Conservation (phyloP, 2,329 filamentous ascomycete genomes). For the Epichloe sibirici region DNA sequence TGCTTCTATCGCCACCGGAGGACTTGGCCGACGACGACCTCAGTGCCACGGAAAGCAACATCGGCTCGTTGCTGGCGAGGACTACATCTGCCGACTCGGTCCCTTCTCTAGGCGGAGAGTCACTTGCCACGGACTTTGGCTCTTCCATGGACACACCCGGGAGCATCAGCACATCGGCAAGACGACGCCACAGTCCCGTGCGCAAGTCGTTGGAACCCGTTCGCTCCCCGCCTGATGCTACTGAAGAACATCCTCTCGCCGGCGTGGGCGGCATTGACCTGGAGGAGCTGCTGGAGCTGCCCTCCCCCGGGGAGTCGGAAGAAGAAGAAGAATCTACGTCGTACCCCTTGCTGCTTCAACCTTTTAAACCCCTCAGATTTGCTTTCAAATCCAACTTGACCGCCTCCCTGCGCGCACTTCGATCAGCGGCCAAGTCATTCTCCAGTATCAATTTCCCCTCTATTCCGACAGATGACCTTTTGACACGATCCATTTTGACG, state of each 20-base stretch:
- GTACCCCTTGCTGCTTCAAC: constrained; percentile 19
- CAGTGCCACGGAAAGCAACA: constrained; percentile 39
- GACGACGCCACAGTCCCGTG: constrained; percentile 25
- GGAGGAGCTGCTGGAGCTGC: constrained; percentile 32
- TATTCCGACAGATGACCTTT: constrained; percentile 53
- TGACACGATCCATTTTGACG: constrained; percentile 55
- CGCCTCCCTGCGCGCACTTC: constrained; percentile 51
- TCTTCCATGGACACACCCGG: constrained; percentile 38
- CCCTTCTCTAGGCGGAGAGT: constrained; percentile 45
- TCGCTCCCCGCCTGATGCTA: constrained; percentile 39
- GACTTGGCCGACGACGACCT: constrained; percentile 37
- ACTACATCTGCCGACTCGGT: constrained; percentile 49
- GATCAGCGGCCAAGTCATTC: constrained; percentile 51
- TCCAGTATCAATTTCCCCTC: constrained; percentile 50
- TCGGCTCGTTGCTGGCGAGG: constrained; percentile 38
- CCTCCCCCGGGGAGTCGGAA: constrained; percentile 17
- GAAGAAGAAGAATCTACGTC: background rate
- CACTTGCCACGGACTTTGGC: constrained; percentile 35
- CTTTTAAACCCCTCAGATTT: constrained; percentile 38
- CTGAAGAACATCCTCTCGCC: constrained; percentile 40
- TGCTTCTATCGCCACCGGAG: constrained; percentile 49
- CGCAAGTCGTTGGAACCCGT: constrained; percentile 42
- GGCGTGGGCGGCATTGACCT: constrained; percentile 29
- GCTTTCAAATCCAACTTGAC: constrained; percentile 60
- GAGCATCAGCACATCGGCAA: constrained; percentile 23